A percentile compares a stretch with the other conserved stretches of the same genome.
phyloP scores from a whole-genome alignment of 805 yeast genomes.

The Saccharomycopsis oosterbeekiorum region DNA sequence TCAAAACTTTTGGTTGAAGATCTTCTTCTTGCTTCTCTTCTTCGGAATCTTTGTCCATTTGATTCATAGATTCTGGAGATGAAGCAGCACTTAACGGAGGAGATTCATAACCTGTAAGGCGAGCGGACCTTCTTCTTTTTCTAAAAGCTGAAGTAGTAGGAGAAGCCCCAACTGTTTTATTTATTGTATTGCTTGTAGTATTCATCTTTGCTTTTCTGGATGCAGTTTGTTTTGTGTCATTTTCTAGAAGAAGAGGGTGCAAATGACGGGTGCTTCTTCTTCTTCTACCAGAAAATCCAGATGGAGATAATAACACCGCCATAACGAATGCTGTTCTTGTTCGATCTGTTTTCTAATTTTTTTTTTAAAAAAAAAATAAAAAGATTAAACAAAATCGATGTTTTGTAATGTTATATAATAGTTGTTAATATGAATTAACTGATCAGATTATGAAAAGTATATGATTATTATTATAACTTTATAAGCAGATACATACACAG shows the following conservation, averaged over 20 bases:
- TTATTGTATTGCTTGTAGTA: neutral
- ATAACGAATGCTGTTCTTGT: neutral
- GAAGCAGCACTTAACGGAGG: neutral
- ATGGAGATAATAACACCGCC: neutral
- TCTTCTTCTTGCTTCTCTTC: neutral
- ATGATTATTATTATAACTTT: neutral
- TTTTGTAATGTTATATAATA: neutral
- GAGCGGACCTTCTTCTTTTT: slow-evolving; percentile 1
- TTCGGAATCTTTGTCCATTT: neutral
- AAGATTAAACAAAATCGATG: neutral
- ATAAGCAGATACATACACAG: neutral
- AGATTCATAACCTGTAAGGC: neutral
- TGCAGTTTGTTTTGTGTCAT: neutral
- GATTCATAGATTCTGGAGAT: neutral
- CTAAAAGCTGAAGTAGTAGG: neutral
- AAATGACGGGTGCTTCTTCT: slow-evolving; percentile 1
- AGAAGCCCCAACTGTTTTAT: neutral
- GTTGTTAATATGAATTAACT: neutral
- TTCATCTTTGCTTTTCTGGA: neutral
- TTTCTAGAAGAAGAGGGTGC: neutral
- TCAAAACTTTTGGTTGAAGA: neutral
- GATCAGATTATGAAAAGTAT: neutral
- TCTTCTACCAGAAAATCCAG: neutral
- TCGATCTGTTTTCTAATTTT: no score
- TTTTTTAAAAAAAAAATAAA: no score